Conservation (phyloP, 1,139 yeast species). For the Zhuliangozyma blackwelliae region DNA sequence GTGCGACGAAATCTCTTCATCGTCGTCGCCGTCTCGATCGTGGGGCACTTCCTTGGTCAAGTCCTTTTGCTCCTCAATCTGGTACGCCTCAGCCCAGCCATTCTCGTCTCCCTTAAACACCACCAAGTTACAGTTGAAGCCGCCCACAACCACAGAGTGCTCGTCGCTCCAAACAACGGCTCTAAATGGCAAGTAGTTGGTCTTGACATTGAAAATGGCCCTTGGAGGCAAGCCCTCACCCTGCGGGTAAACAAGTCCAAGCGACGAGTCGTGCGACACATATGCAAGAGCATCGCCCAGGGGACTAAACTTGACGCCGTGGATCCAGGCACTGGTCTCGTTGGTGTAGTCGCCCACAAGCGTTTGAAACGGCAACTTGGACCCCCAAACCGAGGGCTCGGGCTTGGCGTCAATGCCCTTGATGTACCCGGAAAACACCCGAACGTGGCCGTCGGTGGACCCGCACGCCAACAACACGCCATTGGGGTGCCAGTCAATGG, state of each 20-base stretch:
- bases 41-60: constrained; percentile 36
- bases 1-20: constrained; percentile 62
- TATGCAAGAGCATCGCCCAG: constrained; percentile 74
- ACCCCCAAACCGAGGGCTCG: constrained; percentile 83
- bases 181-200: constrained; percentile 81
- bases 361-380: constrained; percentile 92
- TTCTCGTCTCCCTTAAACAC: constrained; percentile 67
- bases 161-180: constrained; percentile 67
- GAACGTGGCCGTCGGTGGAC: constrained; percentile 90
- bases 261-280: constrained; percentile 73
- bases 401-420: constrained; percentile 90
- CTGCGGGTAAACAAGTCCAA: constrained; percentile 71
- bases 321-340: constrained; percentile 86
- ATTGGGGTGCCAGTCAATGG: constrained; percentile 93
- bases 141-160: constrained; percentile 74
- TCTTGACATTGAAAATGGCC: constrained; percentile 45
- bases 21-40: constrained; percentile 40
- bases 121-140: constrained; percentile 89
- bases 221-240: constrained; percentile 60
- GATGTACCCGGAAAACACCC: constrained; percentile 90
- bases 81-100: constrained; percentile 65
- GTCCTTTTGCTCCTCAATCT: constrained; percentile 55
- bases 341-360: constrained; percentile 80
- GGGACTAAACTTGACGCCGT: constrained; percentile 84
- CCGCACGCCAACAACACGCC: constrained; percentile 86